Base-by-base conservation (phyloP, 129 eudicot species). In the Flaveria bidentis region DNA sequence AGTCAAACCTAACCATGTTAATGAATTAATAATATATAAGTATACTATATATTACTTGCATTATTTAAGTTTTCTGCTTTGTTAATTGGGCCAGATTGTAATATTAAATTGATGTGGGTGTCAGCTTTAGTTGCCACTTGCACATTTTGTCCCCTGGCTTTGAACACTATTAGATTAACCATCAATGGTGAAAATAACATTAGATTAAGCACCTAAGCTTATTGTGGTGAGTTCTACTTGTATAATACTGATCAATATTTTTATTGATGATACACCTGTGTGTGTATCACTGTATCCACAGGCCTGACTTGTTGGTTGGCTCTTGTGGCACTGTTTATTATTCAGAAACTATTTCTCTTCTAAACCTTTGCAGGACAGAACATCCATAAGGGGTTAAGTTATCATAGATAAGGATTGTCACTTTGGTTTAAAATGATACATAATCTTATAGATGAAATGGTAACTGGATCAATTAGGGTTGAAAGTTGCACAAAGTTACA, bases 121-220 rank as follows among this genome's bases (percentile, higher is more conserved):
- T 76, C 81, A 60, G 50, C 75, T 63, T 69, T 58, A 69, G 81
- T 69, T 64, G 65, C 58, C 69, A 49, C 66, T 57, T 68, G 74
- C 47, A 55, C 52, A 72, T 69, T 63, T 55, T 80, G 85, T 74
- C 65, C 25, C 57, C 18, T 57, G 81, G 20, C 76, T 55, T 84
- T 79, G 74, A 49, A 69, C 49, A 60, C 49, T 23, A 44, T 57
- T 79, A 72, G 58, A 69, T 79, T 72, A 62, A 61, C 71, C 44
- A 79, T 50, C 45, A 33, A 20, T 50, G 57, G 65, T 71, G 73
- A 62, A 55, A 51, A 52, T 45, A 68, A 22, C 67, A 55, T 52
- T 68, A 25, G 30, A 45, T 67, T 44, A 68, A 53, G 44, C 2
- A 23, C 55, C 47, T 76, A 36, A 76, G 65, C 41, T 13, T 50